Evolutionary conservation across 768 basidiomycete species (phyloP).

Genomic region (Pleurotus sapidus): DNA sequence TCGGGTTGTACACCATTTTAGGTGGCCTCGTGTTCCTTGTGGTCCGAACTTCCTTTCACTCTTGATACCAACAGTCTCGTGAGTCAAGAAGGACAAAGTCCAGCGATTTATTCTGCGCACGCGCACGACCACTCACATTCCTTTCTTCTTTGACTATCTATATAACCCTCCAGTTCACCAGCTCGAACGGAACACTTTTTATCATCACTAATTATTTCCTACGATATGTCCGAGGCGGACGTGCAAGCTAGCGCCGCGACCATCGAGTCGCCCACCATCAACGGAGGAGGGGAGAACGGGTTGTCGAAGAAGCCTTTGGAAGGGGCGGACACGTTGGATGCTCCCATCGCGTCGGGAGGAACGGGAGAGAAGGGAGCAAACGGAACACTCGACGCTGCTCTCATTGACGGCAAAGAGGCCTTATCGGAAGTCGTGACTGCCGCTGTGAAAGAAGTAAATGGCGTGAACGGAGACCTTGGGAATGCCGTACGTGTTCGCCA

Average conservation of each 20-base stretch:
- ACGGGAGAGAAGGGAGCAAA: background rate
- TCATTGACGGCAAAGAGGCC: background rate
- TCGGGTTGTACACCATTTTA: background rate
- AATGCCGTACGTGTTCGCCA: no score
- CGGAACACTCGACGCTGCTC: background rate
- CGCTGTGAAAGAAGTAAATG: background rate
- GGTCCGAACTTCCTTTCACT: slow-evolving; percentile 4
- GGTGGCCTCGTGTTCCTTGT: background rate
- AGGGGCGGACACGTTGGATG: background rate
- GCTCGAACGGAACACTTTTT: background rate
- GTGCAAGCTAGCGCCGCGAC: background rate
- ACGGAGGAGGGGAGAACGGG: background rate
- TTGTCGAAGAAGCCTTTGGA: background rate
- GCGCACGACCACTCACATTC: slow-evolving; percentile 7
- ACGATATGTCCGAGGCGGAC: background rate
- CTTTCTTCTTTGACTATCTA: slow-evolving; percentile 1
- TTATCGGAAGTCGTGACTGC: background rate
- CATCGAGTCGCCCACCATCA: background rate
- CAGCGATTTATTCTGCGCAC: background rate
- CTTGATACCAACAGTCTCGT: slow-evolving; percentile 5
- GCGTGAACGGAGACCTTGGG: background rate
- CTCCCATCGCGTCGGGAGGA: background rate
- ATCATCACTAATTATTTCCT: background rate
- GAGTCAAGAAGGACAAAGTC: slow-evolving; percentile 4
- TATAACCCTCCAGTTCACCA: background rate